Evolutionary conservation across 768 basidiomycete genomes (phyloP).

Genomic region (Gymnopilus junonius): DNA sequence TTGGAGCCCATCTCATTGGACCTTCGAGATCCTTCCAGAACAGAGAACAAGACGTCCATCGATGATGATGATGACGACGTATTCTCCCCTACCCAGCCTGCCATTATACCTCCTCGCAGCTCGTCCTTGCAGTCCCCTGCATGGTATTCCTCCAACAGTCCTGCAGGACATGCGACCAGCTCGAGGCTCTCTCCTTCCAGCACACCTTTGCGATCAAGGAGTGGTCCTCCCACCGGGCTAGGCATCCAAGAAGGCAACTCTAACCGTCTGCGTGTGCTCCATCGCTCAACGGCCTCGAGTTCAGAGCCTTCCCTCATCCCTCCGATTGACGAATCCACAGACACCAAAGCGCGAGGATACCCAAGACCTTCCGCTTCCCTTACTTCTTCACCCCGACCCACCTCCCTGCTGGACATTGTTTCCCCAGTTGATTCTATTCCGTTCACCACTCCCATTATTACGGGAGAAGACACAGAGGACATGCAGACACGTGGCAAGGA

Average conservation of each 20-base stretch:
- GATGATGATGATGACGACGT: slow-evolving; percentile 10
- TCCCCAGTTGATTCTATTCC: slow-evolving; percentile 51
- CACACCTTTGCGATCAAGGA: slow-evolving; percentile 50
- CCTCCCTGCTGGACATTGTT: slow-evolving; percentile 56
- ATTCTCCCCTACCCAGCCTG: slow-evolving; percentile 25
- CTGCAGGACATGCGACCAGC: slow-evolving; percentile 31
- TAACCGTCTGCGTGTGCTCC: slow-evolving; percentile 58
- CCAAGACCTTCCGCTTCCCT: slow-evolving; percentile 10
- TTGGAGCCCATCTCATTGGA: slow-evolving; percentile 67
- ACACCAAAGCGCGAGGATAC: slow-evolving; percentile 13
- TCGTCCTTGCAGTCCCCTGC: slow-evolving; percentile 50
- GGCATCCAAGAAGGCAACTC: slow-evolving; percentile 26
- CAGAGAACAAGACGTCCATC: slow-evolving; percentile 22
- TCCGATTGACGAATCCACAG: slow-evolving; percentile 49
- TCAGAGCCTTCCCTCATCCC: slow-evolving; percentile 84
- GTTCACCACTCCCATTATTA: slow-evolving; percentile 43
- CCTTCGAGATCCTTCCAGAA: slow-evolving; percentile 64
- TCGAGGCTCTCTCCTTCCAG: slow-evolving; percentile 38
- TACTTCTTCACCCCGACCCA: slow-evolving; percentile 28
- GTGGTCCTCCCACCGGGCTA: slow-evolving; percentile 34
- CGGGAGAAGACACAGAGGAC: slow-evolving; percentile 56
- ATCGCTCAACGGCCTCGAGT: slow-evolving; percentile 73
- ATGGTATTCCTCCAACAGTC: slow-evolving; percentile 30
- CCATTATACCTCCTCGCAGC: slow-evolving; percentile 53
- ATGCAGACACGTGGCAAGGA: slow-evolving; percentile 69